A percentile compares a stretch with the other conserved stretches of the same genome.
Conservation (phyloP, 1,284 basidiomycete species). For the Cystobasidiaceae sp. region DNA sequence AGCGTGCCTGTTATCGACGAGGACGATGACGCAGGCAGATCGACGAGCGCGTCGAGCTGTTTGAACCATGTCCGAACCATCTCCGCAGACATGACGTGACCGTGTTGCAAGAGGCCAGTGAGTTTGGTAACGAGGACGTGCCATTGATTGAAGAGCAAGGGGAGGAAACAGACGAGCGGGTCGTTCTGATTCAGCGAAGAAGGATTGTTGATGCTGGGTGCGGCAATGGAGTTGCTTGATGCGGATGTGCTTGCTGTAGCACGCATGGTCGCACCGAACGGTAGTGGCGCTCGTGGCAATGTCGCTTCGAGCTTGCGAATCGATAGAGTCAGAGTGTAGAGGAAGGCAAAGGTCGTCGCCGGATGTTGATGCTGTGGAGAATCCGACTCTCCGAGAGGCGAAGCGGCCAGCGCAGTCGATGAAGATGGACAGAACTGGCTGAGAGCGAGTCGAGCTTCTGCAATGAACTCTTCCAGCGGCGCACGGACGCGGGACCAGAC, state of each 20-base stretch:
- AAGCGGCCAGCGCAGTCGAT: too few relatives aligned
- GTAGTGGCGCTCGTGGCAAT: constrained; percentile 21
- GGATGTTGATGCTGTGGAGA: constrained; percentile 40
- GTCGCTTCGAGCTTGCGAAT: constrained; percentile 27
- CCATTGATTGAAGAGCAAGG: constrained; percentile 38
- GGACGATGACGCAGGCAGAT: not conserved
- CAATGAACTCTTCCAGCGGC: constrained; percentile 38
- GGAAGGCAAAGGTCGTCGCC: constrained; percentile 38
- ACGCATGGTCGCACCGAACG: constrained; percentile 2
- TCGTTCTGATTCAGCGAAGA: constrained; percentile 26
- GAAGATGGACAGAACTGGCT: constrained; percentile 20
- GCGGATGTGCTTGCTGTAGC: not conserved
- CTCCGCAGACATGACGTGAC: constrained; percentile 34
- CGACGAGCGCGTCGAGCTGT: constrained; percentile 35
- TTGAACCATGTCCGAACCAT: constrained; percentile 36
- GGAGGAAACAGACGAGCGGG: constrained; percentile 31
- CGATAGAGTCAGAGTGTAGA: constrained; percentile 31
- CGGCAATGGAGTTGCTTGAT: not conserved
- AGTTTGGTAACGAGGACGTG: constrained; percentile 38
- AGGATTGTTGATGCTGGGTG: constrained; percentile 28
- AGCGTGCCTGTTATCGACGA: not conserved
- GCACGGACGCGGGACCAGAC: constrained; percentile 38
- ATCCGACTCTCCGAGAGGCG: too few relatives aligned
- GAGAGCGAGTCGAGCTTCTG: constrained; percentile 33
- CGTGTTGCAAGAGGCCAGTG: constrained; percentile 29